Base-by-base conservation (phyloP, 2,329 filamentous ascomycete genomes). In the Pseudogymnoascus sp. region DNA sequence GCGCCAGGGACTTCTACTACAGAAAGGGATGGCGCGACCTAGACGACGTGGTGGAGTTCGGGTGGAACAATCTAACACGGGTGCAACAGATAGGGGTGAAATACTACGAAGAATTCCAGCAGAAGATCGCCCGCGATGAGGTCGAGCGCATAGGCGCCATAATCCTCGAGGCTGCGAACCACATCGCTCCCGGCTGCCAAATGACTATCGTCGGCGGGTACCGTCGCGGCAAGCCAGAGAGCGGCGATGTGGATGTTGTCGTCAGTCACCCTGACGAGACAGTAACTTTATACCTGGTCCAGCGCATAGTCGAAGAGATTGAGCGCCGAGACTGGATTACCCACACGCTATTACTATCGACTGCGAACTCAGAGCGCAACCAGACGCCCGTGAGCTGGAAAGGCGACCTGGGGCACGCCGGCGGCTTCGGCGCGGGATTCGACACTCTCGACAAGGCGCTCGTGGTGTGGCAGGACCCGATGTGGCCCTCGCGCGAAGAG, bases 11-110 rank as follows among this genome's bases (percentile, higher is more conserved):
- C 1, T 96, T 96, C 69, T 94, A 92, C 73, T 60, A 60, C 58
- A 81, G 84, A 14, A 85, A 84, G 65, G 83, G 90, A 29, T 97
- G 91, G 90, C 81, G 84, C 64, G 89, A 94, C 64, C 78, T 96
- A 0, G 91, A 97, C 69, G 92, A 97, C 69, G 78, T 97, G 2
- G 80, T 96, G 41, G 89, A 96, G 69, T 82, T 86, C 69, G 92
- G 90, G 10, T 97, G 93, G 93, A 72, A 78, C 19, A 79, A 74
- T 0, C 78, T 97, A 1, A 88, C 81, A 0, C 85, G 92, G 11
- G 89, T 91, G 1, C 93, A 97, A 74, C 92, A 97, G 72, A 96
- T 97, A 62, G 93, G 94, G 0, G 79, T 97, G 49, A 97, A 97
- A 72, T 97, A 87, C 75, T 96, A 95, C 72, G 89, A 95, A 35